These are phyloP conservation scores for Fusarium sp. DNA, from an alignment of 2,329 filamentous ascomycete genomes.

Conservation along the genomic window DNA sequence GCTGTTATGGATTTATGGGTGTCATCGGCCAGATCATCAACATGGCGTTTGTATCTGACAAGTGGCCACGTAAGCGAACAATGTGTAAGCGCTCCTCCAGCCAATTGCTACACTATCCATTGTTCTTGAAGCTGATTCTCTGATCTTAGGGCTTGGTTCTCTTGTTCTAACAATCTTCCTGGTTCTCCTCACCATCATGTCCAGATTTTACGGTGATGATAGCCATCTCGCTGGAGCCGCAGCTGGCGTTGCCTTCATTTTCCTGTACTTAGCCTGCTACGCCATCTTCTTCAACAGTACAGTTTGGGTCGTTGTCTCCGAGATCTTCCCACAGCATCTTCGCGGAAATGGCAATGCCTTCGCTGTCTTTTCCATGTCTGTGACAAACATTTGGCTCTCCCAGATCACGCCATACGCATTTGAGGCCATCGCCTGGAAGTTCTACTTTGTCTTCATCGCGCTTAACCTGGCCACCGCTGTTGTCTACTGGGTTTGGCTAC, in stretches of 20 bases:
- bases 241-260: not conserved
- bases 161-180: not conserved
- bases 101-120: not conserved
- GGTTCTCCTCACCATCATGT: not conserved
- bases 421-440: not conserved
- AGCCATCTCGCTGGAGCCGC: not conserved
- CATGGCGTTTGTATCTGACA: not conserved
- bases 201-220: not conserved
- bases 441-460: not conserved
- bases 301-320: not conserved
- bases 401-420: not conserved
- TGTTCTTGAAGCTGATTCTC: accelerated
- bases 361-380: not conserved
- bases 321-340: not conserved
- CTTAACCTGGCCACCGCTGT: not conserved
- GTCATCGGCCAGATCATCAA: not conserved
- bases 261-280: not conserved
- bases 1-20: not conserved
- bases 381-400: not conserved
- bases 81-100: not conserved
- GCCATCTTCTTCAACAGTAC: not conserved
- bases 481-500: not conserved
- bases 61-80: not conserved
- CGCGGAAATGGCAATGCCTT: not conserved
- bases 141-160: not conserved